Conservation (phyloP, 306 rosid genomes). For the Corylus americana region DNA sequence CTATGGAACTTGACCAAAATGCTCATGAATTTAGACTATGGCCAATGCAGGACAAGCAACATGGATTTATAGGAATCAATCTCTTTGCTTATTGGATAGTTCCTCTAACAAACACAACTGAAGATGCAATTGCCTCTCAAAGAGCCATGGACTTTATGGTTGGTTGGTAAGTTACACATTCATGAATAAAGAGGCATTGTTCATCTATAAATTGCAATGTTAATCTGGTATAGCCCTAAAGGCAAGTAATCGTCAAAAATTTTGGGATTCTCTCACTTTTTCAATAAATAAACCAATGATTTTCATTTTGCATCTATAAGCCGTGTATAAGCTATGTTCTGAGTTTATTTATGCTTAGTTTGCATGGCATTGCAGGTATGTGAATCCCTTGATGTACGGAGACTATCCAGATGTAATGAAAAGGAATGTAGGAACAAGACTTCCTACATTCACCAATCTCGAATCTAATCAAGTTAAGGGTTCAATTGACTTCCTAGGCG, state of each 20-base stretch:
- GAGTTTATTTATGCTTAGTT: not conserved
- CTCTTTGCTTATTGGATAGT: constrained; percentile 29
- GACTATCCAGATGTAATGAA: constrained; percentile 67
- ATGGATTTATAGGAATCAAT: constrained; percentile 61
- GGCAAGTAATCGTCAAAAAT: not conserved
- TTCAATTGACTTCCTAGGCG: constrained; percentile 61
- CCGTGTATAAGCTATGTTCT: not conserved
- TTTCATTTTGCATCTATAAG: not conserved
- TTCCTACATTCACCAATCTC: constrained; percentile 48
- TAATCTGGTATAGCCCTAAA: not conserved
- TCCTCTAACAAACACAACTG: constrained; percentile 45
- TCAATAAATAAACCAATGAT: not conserved
- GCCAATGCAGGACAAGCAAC: constrained; percentile 53
- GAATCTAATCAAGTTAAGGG: constrained; percentile 57
- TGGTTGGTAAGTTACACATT: constrained; percentile 56
- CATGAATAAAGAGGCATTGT: not conserved
- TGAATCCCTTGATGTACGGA: constrained; percentile 64
- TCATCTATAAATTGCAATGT: not conserved
- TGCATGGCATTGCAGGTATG: constrained; percentile 43
- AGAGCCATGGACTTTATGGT: constrained; percentile 40
- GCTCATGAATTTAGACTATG: not conserved
- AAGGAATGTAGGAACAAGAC: constrained; percentile 49
- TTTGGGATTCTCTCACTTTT: not conserved
- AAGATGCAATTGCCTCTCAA: constrained; percentile 45
- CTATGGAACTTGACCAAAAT: not conserved